Evolutionary conservation across 2,329 filamentous ascomycete genomes (phyloP), one percentile per base, ranked within the genome.

Genomic region (Claviceps arundinis): DNA sequence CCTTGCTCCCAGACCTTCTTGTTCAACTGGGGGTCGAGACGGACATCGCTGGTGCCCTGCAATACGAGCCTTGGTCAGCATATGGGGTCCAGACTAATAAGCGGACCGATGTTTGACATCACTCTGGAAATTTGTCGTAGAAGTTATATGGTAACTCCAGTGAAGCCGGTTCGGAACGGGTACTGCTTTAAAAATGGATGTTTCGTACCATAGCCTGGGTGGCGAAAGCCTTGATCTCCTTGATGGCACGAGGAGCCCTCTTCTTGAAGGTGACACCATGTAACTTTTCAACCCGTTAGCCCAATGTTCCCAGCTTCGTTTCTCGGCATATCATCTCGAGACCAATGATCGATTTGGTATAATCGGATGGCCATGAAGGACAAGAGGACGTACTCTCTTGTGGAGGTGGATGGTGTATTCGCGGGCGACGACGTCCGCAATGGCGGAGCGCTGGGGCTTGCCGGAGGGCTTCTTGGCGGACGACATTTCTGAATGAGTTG

Each of bases 361-460:
- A 44, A 42, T 44, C 34, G 22, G 14, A 17, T 48, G 13, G 17
- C 16, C n/a, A 44, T 44, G 17, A 13, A 42, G 47, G 9, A 24
- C 41, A 59, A 56, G 54, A 52, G 22, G 47, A 70, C 67, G 54
- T 69, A 70, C 68, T 61, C 91, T 87, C 87, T 95, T 97, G 88
- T 98, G 93, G 68, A 98, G 80, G 84, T 98, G 91, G 80, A 98
- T 97, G 76, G 93, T 98, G 85, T 98, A 98, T 82, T 98, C 94
- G 82, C 93, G 89, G 69, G 93, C 85, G 74, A 98, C 91, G 72
- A 98, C 94, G 77, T 98, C 91, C 76, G 89, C 85, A 75, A 98
- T 95, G 79, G 94, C 94, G 75, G 89, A 95, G 72, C 90, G 88
- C 76, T 81, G 70, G 60, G 62, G 57, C 64, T 66, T 69, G 60